A percentile compares a stretch with the other conserved stretches of the same genome.
Conservation (phyloP, 2,329 filamentous ascomycete genomes). For the Phialophora expanda region DNA sequence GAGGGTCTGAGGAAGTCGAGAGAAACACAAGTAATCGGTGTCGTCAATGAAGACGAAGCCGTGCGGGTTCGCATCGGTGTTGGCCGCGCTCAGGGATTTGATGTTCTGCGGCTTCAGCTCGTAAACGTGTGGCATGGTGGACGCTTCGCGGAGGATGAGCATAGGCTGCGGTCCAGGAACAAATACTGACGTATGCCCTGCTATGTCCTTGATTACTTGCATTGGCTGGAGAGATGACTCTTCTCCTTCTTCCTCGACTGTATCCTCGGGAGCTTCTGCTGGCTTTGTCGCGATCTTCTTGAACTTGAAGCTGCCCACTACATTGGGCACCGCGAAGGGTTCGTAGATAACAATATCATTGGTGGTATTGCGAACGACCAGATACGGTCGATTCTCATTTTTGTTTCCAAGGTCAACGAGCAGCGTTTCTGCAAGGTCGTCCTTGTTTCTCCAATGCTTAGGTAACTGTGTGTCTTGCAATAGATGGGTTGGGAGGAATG, state of each 20-base stretch:
- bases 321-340: constrained; percentile 61
- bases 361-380: constrained; percentile 78
- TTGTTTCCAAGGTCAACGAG: constrained; percentile 83
- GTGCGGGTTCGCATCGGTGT: constrained; percentile 75
- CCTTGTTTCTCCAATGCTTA: constrained; percentile 72
- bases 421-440: constrained; percentile 76
- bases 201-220: constrained; percentile 58
- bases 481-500: constrained; percentile 76
- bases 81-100: constrained; percentile 74
- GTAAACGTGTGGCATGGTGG: constrained; percentile 76
- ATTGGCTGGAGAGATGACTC: constrained; percentile 50
- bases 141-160: constrained; percentile 81
- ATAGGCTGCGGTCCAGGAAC: constrained; percentile 78
- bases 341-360: constrained; percentile 89
- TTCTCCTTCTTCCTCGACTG: constrained; percentile 55
- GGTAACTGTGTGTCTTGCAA: constrained; percentile 69
- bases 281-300: constrained; percentile 72
- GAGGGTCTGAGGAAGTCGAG: constrained; percentile 69
- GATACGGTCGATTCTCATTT: constrained; percentile 71
- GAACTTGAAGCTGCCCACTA: constrained; percentile 65
- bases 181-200: constrained; percentile 80
- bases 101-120: constrained; percentile 71
- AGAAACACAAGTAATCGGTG: constrained; percentile 46
- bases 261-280: constrained; percentile 54
- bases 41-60: constrained; percentile 84